These are phyloP conservation scores for Helenozyma rhizophorensis DNA, from an alignment of 805 yeast species.

Conservation along the genomic window DNA sequence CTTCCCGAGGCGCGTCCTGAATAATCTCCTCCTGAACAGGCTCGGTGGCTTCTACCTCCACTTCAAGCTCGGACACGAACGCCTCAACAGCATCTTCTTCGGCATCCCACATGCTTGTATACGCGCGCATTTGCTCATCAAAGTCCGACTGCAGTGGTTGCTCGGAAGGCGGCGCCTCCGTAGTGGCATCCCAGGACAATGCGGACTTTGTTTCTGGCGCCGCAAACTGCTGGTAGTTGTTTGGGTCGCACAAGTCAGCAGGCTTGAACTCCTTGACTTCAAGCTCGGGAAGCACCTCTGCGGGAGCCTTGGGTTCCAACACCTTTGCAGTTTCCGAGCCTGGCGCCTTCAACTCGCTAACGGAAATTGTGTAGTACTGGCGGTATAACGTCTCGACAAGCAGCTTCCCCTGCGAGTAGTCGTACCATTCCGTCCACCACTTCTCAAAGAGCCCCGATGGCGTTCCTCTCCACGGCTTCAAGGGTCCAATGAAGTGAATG, in stretches of 20 bases:
- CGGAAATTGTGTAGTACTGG: constrained; percentile 2
- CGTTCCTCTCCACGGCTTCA: constrained; percentile 50
- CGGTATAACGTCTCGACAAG: constrained; percentile 16
- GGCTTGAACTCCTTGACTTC: constrained; percentile 11
- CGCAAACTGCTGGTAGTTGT: constrained; percentile 22
- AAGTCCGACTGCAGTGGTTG: constrained; percentile 6
- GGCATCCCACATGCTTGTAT: constrained; percentile 27
- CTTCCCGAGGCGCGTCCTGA: neutral
- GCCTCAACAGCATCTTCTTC: no score
- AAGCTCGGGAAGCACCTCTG: neutral
- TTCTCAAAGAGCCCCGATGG: constrained; percentile 18
- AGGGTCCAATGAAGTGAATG: constrained; percentile 64
- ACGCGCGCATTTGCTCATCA: constrained; percentile 13
- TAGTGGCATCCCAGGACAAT: constrained; percentile 41
- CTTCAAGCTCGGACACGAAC: neutral
- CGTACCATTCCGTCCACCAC: constrained; percentile 41
- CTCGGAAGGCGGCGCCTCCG: constrained; percentile 36
- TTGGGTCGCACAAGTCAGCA: constrained; percentile 26
- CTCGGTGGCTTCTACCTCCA: neutral
- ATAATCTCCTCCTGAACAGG: neutral
- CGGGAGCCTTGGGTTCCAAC: neutral
- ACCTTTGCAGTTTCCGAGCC: neutral
- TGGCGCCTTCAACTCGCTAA: constrained; percentile 3
- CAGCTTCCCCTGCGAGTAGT: constrained; percentile 23
- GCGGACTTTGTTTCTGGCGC: constrained; percentile 1